Evolutionary conservation across 768 basidiomycete species (phyloP).

Genomic region (button mushroom (Agaricus bisporus)): DNA sequence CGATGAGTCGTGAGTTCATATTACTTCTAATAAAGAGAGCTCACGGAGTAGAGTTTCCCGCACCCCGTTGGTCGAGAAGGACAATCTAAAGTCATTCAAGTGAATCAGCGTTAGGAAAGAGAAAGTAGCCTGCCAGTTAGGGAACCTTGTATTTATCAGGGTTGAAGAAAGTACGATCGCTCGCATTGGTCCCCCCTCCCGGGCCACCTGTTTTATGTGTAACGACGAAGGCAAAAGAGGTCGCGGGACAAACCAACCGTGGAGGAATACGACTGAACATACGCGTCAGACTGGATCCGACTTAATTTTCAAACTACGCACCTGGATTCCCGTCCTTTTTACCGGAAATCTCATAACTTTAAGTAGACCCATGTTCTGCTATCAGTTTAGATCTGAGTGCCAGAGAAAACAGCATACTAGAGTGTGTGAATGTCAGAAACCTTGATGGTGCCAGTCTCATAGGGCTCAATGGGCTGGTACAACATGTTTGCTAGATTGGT

Average conservation of each 20-base stretch:
- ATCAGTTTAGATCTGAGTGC: slow-evolving; percentile 2
- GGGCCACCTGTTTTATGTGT: slow-evolving; percentile 53
- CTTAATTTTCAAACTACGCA: slow-evolving; percentile 19
- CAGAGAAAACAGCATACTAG: slow-evolving; percentile 40
- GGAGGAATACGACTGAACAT: slow-evolving; percentile 65
- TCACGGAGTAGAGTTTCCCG: slow-evolving; percentile 82
- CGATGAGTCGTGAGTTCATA: neutral
- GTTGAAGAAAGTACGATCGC: slow-evolving; percentile 78
- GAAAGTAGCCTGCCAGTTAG: neutral
- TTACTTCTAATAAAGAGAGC: slow-evolving; percentile 19
- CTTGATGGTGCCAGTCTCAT: slow-evolving; percentile 56
- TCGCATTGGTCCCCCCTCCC: slow-evolving; percentile 64
- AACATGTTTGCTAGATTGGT: slow-evolving; percentile 19
- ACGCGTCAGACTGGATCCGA: neutral
- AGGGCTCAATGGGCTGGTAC: slow-evolving; percentile 69
- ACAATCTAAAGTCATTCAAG: slow-evolving; percentile 49
- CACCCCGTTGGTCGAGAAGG: slow-evolving; percentile 85
- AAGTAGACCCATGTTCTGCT: neutral
- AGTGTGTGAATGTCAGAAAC: slow-evolving; percentile 72
- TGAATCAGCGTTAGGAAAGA: neutral
- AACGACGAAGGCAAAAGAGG: neutral
- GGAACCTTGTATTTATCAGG: slow-evolving; percentile 76
- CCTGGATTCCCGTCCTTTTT: slow-evolving; percentile 74
- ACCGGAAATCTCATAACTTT: slow-evolving; percentile 80
- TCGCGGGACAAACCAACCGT: slow-evolving; percentile 38